Evolutionary conservation across 1,139 yeast genomes (phyloP), one percentile per base, ranked within the genome.

Genomic region (Meyerozyma athensensis): DNA sequence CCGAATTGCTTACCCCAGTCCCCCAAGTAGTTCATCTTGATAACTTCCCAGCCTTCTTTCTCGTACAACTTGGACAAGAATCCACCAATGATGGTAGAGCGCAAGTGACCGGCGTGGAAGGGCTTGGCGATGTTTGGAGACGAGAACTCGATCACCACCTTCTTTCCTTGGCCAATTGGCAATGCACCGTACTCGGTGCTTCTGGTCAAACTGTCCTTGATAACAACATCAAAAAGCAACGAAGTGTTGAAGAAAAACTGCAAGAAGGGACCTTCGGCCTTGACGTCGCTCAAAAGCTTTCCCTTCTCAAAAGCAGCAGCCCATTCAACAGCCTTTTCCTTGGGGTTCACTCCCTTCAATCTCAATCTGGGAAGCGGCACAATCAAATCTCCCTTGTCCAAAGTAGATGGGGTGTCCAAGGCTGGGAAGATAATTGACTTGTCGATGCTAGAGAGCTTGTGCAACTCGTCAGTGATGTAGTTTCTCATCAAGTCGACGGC

Each of bases 1-100:
- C 98, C 99, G 57, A 92, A 92, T 69, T 92, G 99, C 65, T 94
- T 92, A 41, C 99, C 99, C 98, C 98, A 92, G 67, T 92, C 99
- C 57, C 99, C 99, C 50, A 92, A 74, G 65, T 94, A 92, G 68
- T 92, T 92, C 68, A 92, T 74, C 68, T 97, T 80, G 48, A 76
- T 68, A 32, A 94, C 98, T 13, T 86, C 78, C 85, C 92, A 92
- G 31, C 97, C 97, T 42, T 83, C 71, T 50, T 80, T 81, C 63
- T 90, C 96, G 58, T 92, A 87, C 60, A 92, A 74, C 63, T 90
- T 92, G 34, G 96, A 67, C 41, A 94, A 63, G 68, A 89, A 92
- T n/a, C 98, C 97, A 53, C 99, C 99, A 59, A 92, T 92, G 58
- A 92, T 92, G 28, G 99, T 92, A 31, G 96, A 86, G 68, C 99